Percentiles rank a stretch among this genome's conserved stretches.
Evolutionary conservation across 768 basidiomycete genomes (phyloP).

Genomic region (Mycena venus): DNA sequence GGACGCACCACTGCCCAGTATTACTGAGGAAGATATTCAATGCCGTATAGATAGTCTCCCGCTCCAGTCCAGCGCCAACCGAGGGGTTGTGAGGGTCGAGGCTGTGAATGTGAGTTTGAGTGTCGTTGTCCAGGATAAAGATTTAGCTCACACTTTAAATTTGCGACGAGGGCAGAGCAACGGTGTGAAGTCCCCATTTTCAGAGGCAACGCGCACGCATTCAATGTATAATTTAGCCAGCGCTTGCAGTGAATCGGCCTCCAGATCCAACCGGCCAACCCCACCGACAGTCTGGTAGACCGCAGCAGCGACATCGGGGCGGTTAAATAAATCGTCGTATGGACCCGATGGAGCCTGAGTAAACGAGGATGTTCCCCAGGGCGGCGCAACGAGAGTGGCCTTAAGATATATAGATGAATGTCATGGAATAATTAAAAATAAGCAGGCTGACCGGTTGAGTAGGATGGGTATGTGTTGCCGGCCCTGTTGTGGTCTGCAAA

Average conservation of each 20-base stretch:
- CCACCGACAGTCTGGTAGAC: background rate
- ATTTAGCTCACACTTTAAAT: background rate
- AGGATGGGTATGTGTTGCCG: no score
- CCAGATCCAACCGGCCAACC: background rate
- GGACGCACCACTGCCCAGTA: background rate
- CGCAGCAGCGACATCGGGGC: background rate
- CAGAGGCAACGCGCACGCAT: background rate
- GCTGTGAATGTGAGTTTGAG: background rate
- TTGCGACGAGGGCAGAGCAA: background rate
- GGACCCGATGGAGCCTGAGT: background rate
- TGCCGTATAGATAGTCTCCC: background rate
- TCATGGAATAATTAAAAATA: no score
- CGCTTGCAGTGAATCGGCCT: background rate
- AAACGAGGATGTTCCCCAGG: background rate
- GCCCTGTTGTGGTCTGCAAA: no score
- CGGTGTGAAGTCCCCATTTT: background rate
- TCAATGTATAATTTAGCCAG: background rate
- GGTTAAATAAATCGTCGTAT: background rate
- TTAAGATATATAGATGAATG: background rate
- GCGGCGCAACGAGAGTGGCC: background rate
- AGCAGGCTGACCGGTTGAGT: no score
- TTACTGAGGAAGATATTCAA: constrained; percentile 1
- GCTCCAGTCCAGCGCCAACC: background rate
- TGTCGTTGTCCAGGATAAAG: background rate
- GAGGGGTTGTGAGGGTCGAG: background rate